A percentile compares a stretch with the other conserved stretches of the same genome.
These are phyloP conservation scores for Cyphellophora attinorum DNA, from an alignment of 2,329 filamentous ascomycete species.

Conservation along the genomic window DNA sequence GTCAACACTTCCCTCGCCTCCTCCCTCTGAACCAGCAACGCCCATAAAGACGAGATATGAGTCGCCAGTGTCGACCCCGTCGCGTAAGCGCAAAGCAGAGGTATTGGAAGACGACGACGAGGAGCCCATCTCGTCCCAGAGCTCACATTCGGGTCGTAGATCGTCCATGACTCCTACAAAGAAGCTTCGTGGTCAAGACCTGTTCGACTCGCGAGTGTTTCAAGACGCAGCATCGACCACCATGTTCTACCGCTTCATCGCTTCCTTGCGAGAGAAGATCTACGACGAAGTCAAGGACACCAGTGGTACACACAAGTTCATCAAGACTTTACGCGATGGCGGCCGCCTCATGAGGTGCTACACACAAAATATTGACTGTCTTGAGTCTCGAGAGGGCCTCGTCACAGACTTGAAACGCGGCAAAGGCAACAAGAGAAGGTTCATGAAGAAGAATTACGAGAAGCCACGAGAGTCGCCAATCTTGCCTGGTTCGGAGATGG, in stretches of 20 bases:
- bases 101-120: slow-evolving; percentile 37
- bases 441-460: slow-evolving; percentile 38
- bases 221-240: slow-evolving; percentile 57
- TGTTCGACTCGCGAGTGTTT: slow-evolving; percentile 65
- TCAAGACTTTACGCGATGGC: slow-evolving; percentile 55
- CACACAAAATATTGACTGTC: slow-evolving; percentile 66
- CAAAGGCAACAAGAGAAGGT: slow-evolving; percentile 51
- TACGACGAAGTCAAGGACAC: slow-evolving; percentile 47
- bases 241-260: slow-evolving; percentile 64
- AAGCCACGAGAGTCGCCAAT: slow-evolving; percentile 15
- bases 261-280: slow-evolving; percentile 56
- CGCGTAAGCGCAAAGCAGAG: slow-evolving; percentile 6
- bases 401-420: slow-evolving; percentile 53
- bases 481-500: slow-evolving; percentile 14
- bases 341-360: slow-evolving; percentile 63
- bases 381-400: slow-evolving; percentile 61
- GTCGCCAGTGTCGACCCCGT: not conserved
- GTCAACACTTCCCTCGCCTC: slow-evolving; percentile 29
- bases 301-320: slow-evolving; percentile 59
- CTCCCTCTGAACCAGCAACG: slow-evolving; percentile 14
- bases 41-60: slow-evolving; percentile 8
- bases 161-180: slow-evolving; percentile 20
- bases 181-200: slow-evolving; percentile 58
- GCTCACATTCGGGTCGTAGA: slow-evolving; percentile 28
- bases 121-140: slow-evolving; percentile 28